Conservation (phyloP, 805 yeast species). For the Saccharomycopsis capsularis region DNA sequence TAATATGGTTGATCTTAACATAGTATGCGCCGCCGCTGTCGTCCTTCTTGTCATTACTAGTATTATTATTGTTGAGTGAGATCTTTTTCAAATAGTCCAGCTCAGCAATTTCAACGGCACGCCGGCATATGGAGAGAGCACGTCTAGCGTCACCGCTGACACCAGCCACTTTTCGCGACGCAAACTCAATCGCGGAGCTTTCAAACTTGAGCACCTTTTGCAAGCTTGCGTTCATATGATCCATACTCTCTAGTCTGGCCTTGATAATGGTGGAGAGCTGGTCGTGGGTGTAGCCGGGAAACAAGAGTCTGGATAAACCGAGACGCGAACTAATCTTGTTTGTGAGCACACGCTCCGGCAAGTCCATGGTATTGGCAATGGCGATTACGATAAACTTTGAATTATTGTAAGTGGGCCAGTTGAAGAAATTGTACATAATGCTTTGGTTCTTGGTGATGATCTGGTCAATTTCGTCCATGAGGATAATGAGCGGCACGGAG, state of each 20-base stretch:
- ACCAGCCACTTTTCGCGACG: conserved; percentile 88
- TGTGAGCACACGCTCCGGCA: conserved; percentile 82
- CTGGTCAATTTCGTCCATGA: conserved; percentile 92
- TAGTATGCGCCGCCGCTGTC: conserved; percentile 37
- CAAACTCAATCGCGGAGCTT: conserved; percentile 81
- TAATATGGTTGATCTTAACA: conserved; percentile 68
- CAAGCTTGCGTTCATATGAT: conserved; percentile 30
- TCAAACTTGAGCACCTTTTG: conserved; percentile 40
- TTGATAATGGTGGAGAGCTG: conserved; percentile 72
- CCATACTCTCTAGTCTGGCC: conserved; percentile 53
- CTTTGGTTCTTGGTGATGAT: conserved; percentile 74
- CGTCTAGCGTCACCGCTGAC: conserved; percentile 97
- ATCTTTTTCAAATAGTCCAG: conserved; percentile 39
- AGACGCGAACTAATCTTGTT: conserved; percentile 88
- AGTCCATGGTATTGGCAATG: conserved; percentile 94
- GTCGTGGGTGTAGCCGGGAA: conserved; percentile 78
- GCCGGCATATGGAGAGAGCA: conserved; percentile 76
- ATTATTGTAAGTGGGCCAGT: conserved; percentile 85
- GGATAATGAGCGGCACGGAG: conserved; percentile 58
- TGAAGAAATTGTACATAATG: conserved; percentile 91
- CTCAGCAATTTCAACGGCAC: conserved; percentile 88
- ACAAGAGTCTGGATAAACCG: conserved; percentile 81
- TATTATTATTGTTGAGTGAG: conserved; percentile 18
- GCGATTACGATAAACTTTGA: conserved; percentile 85
- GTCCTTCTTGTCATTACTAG: conserved; percentile 14